Evolutionary conservation across 371 early-diverging fungal species (phyloP).

Genomic region (Coemansia sp.): DNA sequence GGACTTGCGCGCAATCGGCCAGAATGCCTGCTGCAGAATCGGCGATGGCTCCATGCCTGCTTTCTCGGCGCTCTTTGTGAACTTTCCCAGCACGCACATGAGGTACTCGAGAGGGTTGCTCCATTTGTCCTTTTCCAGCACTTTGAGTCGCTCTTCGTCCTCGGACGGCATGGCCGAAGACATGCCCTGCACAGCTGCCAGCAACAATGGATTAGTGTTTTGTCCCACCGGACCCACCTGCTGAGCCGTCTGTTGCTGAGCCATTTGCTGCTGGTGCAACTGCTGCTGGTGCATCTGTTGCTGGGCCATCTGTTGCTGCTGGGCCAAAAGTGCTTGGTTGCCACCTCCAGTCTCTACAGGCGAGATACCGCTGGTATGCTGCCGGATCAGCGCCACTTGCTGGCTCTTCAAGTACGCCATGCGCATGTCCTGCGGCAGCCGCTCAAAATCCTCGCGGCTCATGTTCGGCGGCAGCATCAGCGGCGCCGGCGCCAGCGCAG

Average conservation of each 20-base stretch:
- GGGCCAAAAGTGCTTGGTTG: neutral
- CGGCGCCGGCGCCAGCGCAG: slow-evolving; percentile 36
- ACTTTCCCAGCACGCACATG: slow-evolving; percentile 46
- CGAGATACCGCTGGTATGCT: slow-evolving; percentile 20
- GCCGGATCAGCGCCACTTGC: slow-evolving; percentile 35
- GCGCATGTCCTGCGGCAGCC: slow-evolving; percentile 29
- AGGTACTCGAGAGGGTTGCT: slow-evolving; percentile 47
- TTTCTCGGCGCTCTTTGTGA: slow-evolving; percentile 33
- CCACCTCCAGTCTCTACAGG: slow-evolving; percentile 8
- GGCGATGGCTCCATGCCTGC: slow-evolving; percentile 46
- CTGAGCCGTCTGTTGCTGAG: slow-evolving; percentile 4
- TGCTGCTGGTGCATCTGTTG: neutral
- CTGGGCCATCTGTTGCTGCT: neutral
- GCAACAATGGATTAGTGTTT: slow-evolving; percentile 11
- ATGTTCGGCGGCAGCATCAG: slow-evolving; percentile 37
- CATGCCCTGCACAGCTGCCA: slow-evolving; percentile 25
- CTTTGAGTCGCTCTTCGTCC: slow-evolving; percentile 32
- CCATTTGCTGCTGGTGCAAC: neutral
- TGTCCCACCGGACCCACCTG: neutral
- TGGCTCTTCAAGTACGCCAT: slow-evolving; percentile 28
- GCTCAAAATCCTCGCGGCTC: slow-evolving; percentile 36
- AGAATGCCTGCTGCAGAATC: slow-evolving; percentile 49
- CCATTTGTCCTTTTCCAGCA: slow-evolving; percentile 47
- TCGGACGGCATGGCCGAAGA: slow-evolving; percentile 10
- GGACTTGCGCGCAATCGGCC: slow-evolving; percentile 46